These are phyloP conservation scores for Aeschynomene evenia DNA, from an alignment of 306 rosid genomes.

Conservation along the genomic window DNA sequence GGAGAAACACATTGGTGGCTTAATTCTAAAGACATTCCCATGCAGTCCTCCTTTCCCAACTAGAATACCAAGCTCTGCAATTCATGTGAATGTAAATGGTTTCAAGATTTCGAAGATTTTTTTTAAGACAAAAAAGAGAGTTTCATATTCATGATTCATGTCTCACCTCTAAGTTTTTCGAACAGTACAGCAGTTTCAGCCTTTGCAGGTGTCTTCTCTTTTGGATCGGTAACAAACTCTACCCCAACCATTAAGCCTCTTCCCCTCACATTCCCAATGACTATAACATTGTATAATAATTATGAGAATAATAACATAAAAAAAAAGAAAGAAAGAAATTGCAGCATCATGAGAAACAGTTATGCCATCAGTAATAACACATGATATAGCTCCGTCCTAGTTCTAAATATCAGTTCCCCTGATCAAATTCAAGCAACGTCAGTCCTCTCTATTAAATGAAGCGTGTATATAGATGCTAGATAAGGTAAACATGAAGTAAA, in stretches of 20 bases:
- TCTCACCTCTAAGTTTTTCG: constrained; percentile 81
- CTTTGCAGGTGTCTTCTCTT: constrained; percentile 76
- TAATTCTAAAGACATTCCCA: constrained; percentile 86
- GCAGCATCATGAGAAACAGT: constrained; percentile 24
- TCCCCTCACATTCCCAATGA: constrained; percentile 87
- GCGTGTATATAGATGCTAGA: not conserved
- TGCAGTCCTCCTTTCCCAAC: constrained; percentile 89
- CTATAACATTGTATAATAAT: constrained; percentile 37
- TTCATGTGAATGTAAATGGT: constrained; percentile 24
- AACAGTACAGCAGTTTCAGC: constrained; percentile 71
- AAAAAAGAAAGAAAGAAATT: too few species aligned
- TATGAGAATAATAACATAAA: constrained; percentile 17
- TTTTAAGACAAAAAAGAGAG: not conserved
- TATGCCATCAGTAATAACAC: not conserved
- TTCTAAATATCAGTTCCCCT: not conserved
- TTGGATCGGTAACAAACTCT: constrained; percentile 67
- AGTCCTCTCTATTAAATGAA: not conserved
- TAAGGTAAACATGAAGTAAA: not conserved
- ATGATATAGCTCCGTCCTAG: not conserved
- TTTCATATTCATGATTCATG: constrained; percentile 10
- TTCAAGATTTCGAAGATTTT: constrained; percentile 17
- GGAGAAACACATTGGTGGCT: constrained; percentile 91
- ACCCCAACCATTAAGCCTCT: constrained; percentile 84
- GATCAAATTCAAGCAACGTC: not conserved
- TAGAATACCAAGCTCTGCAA: constrained; percentile 76